Percentiles rank a stretch among this genome's conserved stretches.
These are phyloP conservation scores for Picochlorum costavermella DNA, from an alignment of 139 green algal genomes.

Conservation along the genomic window DNA sequence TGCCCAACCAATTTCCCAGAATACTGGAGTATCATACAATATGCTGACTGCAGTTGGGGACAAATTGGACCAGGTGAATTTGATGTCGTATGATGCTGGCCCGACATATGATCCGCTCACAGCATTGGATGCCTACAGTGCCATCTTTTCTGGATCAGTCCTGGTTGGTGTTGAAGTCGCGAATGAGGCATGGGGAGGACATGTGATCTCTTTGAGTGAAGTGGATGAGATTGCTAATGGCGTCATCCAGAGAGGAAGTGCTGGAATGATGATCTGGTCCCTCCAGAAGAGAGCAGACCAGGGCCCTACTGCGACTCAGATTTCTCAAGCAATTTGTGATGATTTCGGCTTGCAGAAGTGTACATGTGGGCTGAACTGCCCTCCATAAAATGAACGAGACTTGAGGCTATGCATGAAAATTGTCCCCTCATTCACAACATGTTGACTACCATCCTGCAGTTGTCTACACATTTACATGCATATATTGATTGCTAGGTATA, in stretches of 20 bases:
- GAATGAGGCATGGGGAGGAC: constrained; percentile 3
- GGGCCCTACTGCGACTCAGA: not conserved
- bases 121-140: constrained; percentile 7
- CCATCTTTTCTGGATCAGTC: not conserved
- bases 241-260: not conserved
- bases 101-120: not conserved
- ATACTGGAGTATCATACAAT: constrained; percentile 1
- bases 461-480: not conserved
- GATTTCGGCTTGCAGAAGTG: not conserved
- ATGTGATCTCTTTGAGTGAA: constrained; percentile 1
- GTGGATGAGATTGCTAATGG: not conserved
- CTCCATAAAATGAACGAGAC: constrained; percentile 7
- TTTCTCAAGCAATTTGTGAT: not conserved
- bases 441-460: not conserved
- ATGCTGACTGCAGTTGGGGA: constrained; percentile 6
- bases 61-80: constrained; percentile 4
- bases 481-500: too few species aligned
- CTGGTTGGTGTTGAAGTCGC: constrained; percentile 2
- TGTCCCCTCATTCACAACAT: constrained; percentile 12
- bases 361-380: too few species aligned
- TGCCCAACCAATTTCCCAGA: not conserved
- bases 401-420: not conserved
- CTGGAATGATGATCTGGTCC: constrained; percentile 11
- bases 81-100: constrained; percentile 13
- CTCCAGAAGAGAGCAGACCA: constrained; percentile 12